Base-by-base conservation (phyloP, 75 land plant genomes). In the Ceratopteris richardii region DNA sequence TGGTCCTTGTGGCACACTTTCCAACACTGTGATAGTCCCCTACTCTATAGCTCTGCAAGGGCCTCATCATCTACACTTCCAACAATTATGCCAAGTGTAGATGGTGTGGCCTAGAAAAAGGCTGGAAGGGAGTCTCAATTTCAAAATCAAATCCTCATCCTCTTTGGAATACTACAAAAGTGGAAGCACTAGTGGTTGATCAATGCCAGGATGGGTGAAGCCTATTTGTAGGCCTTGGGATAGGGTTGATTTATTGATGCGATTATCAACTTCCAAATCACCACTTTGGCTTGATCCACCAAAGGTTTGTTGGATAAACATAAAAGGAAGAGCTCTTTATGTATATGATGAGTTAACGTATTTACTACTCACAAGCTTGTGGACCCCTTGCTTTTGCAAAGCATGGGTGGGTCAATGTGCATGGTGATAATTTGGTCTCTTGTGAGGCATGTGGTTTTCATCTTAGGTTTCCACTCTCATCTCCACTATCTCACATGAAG, bases 211-310 rank as follows among this genome's bases (percentile, higher is more conserved):
- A 37, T 68, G 78, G 41, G 68, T 76, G 41, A 67, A 63, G 19
- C 60, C 79, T 61, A 76, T 66, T 25, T 94, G 98, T 58, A 72
- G 98, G 40, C 98, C 98, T 40, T 94, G 98, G 98, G 98, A 94
- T 37, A 71, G 98, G 48, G 88, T 82, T 13, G 98, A 94, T 67
- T 51, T 94, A 25, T 64, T 93, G 18, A 77, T 80, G 39, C 84
- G 98, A n/a, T 77, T 93, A 20, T 81, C 87, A 27, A 83, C 96
- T 1, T 93, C 77, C 58, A 83, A 81, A 58, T 94, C 90, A 40
- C 63, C 79, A 23, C 81, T 61, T 57, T 93, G 98, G 98, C 79
- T 68, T 65, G 82, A 82, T 13, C 85, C 87, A 57, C 96, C 90
- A n/a, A 81, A 85, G 84, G 98, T 89, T 60, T 55, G 61, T 18